These are phyloP conservation scores for Candida namnaoensis DNA, from an alignment of 805 yeast species.

Conservation along the genomic window DNA sequence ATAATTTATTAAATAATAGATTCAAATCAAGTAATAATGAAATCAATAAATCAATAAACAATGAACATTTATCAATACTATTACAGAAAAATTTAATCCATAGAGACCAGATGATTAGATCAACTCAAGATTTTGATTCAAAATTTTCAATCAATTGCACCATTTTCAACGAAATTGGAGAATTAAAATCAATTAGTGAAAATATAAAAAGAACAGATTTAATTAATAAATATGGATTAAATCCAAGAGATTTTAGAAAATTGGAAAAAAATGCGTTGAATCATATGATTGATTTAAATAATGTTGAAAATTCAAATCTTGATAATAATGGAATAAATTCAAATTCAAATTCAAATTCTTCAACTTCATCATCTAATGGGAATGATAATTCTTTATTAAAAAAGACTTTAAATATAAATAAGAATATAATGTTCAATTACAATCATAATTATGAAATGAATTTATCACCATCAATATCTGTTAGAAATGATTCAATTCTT, in stretches of 20 bases:
- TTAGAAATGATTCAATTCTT: conserved; percentile 60
- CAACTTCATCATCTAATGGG: too few species aligned
- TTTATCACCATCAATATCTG: conserved; percentile 76
- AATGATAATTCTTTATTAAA: too few species aligned
- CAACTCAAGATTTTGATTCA: conserved; percentile 15
- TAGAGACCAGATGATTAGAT: conserved; percentile 16
- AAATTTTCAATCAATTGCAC: conserved; percentile 63
- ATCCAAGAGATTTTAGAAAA: conserved; percentile 86
- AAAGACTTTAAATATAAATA: too few species aligned
- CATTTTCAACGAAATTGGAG: conserved; percentile 63
- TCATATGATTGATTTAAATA: too few species aligned
- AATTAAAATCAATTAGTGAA: conserved; percentile 58
- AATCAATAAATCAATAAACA: too few species aligned
- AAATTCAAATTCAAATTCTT: too few species aligned
- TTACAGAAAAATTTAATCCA: conserved; percentile 29
- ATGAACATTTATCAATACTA: conserved; percentile 19
- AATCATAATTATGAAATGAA: too few species aligned
- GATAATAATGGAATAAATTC: too few species aligned
- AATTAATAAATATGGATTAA: conserved; percentile 63
- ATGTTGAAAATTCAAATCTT: too few species aligned
- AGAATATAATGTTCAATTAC: too few species aligned
- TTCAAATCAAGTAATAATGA: too few species aligned
- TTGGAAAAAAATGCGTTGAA: conserved; percentile 49
- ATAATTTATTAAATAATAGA: too few species aligned
- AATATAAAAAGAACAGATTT: conserved; percentile 69